phyloP scores from a whole-genome alignment of 495 filamentous ascomycete genomes.

The Penicillium desertorum region DNA sequence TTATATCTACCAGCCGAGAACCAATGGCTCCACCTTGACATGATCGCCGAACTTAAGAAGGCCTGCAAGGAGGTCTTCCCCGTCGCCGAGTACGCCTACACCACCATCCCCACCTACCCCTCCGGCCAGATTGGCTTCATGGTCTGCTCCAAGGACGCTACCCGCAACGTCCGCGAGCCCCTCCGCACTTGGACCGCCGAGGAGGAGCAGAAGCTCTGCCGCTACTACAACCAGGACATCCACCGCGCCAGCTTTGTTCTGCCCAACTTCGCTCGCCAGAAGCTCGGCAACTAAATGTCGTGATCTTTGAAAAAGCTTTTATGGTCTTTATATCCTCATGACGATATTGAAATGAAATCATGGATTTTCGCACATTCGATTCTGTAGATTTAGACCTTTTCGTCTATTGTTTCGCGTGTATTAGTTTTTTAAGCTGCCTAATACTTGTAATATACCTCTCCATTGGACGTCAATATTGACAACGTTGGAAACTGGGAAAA shows the following conservation, averaged over 20 bases:
- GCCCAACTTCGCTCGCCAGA: constrained; percentile 86
- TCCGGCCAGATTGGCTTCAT: constrained; percentile 99
- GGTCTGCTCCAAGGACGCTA: constrained; percentile 95
- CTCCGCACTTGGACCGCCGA: constrained; percentile 74
- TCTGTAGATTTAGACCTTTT: background rate
- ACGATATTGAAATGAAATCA: constrained; percentile 19
- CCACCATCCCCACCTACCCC: constrained; percentile 98
- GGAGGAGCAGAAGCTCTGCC: constrained; percentile 87
- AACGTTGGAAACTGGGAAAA: background rate
- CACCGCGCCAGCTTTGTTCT: constrained; percentile 92
- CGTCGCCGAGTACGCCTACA: constrained; percentile 96
- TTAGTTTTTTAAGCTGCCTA: background rate
- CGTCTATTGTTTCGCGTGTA: background rate
- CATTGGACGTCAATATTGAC: background rate
- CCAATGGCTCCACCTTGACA: constrained; percentile 94
- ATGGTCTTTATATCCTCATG: constrained; percentile 14
- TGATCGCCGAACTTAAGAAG: constrained; percentile 92
- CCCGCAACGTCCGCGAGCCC: constrained; percentile 77
- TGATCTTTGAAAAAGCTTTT: constrained; percentile 13
- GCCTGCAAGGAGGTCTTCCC: constrained; percentile 97
- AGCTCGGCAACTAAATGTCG: constrained; percentile 48
- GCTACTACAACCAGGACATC: constrained; percentile 94
- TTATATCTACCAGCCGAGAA: constrained; percentile 73
- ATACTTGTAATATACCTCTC: background rate
- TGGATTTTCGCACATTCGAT: constrained; percentile 1